phyloP scores from a whole-genome alignment of 805 yeast species.

The Yarrowia bubula region DNA sequence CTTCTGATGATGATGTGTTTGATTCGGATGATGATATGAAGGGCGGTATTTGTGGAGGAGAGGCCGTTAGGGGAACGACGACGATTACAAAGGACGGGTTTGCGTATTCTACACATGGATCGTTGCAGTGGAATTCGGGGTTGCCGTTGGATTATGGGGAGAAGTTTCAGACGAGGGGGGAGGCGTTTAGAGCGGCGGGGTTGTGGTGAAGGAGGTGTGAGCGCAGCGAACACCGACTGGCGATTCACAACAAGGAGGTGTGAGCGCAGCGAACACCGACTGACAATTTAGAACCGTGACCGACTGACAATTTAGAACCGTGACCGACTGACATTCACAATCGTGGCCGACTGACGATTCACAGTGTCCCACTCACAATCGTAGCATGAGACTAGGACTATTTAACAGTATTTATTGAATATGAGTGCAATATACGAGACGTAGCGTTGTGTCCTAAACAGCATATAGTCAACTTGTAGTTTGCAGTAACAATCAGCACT shows the following conservation, averaged over 20 bases:
- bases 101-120: conserved; percentile 4
- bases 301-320: too few relatives aligned
- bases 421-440: too few relatives aligned
- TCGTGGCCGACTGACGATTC: too few relatives aligned
- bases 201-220: background rate
- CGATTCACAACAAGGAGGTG: too few relatives aligned
- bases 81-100: conserved; percentile 21
- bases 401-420: too few relatives aligned
- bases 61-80: conserved; percentile 9
- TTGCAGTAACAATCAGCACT: too few relatives aligned
- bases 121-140: conserved; percentile 1
- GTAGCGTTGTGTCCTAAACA: too few relatives aligned
- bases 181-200: conserved; percentile 1
- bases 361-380: too few relatives aligned
- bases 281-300: too few relatives aligned
- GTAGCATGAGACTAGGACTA: too few relatives aligned
- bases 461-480: too few relatives aligned
- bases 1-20: conserved; percentile 1
- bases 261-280: background rate
- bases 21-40: conserved; percentile 24
- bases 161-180: conserved; percentile 4
- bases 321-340: too few relatives aligned
- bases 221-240: background rate
- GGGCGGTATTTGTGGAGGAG: conserved; percentile 18
- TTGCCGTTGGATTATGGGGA: conserved; percentile 19